Evolutionary conservation across 2,329 filamentous ascomycete genomes (phyloP), one percentile per base, ranked within the genome.

Genomic region (Chaetothyriales sp.): DNA sequence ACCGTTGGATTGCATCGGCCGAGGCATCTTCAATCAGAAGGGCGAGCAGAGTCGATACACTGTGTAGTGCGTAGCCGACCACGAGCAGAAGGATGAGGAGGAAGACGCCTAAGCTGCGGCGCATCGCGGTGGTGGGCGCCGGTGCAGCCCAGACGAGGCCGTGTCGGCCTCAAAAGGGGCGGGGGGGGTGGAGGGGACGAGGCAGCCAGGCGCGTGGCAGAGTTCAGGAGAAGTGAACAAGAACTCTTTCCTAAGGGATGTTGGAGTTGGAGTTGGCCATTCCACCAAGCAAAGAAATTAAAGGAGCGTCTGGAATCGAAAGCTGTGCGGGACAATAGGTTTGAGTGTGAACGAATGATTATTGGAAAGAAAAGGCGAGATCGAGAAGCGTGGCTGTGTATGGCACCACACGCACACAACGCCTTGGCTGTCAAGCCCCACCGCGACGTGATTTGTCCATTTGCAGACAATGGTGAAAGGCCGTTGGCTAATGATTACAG

Each of bases 1-100:
- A 73, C 56, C 74, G 74, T 56, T 75, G 75, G 52, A 86, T 86
- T 49, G 79, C 78, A 68, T 85, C 81, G 55, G 74, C 73, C 18
- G 76, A 71, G 55, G 80, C 81, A 68, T 83, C 78, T 66, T 83
- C 77, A 59, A 84, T 72, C 44, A 89, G 73, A 9, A 88, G 73
- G 7, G 79, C 77, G 52, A 88, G 74, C 36, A 88, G 74, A 7
- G 81, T 86, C 68, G 79, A 84, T 61, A 86, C 80, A 55, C 73
- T 75, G 67, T 80, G 75, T 28, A 87, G 67, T 39, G 86, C 73
- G 62, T 82, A 76, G 48, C 73, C 72, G 58, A 87, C 66, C 55
- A 86, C 71, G 53, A 80, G 56, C 48, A 83, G 62, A 63, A 83
- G 84, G 64, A 79, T 71, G 53, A 86, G 60, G 49, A 85, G 68